phyloP scores from a whole-genome alignment of 2,329 filamentous ascomycete genomes.

The Dothistroma septosporum region DNA sequence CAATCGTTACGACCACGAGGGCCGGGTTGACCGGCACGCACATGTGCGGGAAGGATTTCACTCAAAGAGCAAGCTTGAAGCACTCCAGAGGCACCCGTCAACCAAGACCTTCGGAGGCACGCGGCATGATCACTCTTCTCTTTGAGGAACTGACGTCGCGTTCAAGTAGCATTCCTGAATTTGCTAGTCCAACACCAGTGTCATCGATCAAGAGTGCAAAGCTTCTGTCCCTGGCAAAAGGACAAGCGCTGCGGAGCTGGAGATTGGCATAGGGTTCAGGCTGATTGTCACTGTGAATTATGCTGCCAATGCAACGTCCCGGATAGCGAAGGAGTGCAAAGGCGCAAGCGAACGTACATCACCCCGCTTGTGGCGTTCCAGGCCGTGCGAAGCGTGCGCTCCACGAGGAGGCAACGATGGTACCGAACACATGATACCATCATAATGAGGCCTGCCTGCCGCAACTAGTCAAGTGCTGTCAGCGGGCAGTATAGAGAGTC shows the following conservation, averaged over 20 bases:
- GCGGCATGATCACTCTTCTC: background rate
- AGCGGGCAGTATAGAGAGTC: background rate
- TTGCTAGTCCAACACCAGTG: background rate
- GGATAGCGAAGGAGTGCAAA: background rate
- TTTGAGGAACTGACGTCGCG: background rate
- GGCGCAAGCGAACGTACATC: background rate
- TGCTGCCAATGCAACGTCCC: background rate
- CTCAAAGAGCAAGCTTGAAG: background rate
- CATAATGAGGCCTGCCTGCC: background rate
- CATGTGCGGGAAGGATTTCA: background rate
- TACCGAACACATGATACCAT: background rate
- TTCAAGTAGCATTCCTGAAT: too few relatives aligned
- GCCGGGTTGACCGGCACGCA: background rate
- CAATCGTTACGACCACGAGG: background rate
- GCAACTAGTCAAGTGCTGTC: background rate
- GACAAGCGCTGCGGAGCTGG: background rate
- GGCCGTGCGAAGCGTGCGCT: background rate
- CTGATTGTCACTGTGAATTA: background rate
- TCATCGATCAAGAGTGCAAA: background rate
- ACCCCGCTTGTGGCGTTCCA: slow-evolving; percentile 1
- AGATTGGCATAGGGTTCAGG: background rate
- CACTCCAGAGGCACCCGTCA: background rate
- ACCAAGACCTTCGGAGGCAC: background rate
- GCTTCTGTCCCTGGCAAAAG: slow-evolving; percentile 3
- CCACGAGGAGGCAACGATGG: background rate